Evolutionary conservation across 2,329 filamentous ascomycete genomes (phyloP).

Genomic region (Sordariomycetes sp.): DNA sequence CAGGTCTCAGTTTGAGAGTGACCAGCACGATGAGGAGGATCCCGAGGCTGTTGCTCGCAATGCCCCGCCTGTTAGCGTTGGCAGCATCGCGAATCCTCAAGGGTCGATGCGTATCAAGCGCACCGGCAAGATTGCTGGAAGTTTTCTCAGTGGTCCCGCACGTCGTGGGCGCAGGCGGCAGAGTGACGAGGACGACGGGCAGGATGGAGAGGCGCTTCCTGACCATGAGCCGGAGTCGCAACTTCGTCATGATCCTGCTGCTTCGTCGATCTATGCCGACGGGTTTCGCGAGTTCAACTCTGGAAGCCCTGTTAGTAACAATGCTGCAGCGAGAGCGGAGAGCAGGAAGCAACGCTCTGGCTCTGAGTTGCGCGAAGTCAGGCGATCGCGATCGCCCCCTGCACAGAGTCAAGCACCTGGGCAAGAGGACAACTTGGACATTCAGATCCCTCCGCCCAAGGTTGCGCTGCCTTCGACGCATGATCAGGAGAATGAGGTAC

Average conservation of each 20-base stretch:
- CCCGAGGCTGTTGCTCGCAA: constrained; percentile 37
- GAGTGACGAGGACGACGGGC: constrained; percentile 56
- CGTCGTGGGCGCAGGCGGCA: constrained; percentile 61
- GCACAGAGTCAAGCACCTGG: neutral
- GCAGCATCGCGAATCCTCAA: constrained; percentile 35
- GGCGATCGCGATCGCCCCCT: constrained; percentile 13
- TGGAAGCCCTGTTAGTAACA: constrained; percentile 48
- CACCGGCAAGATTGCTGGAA: constrained; percentile 64
- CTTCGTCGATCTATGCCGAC: constrained; percentile 32
- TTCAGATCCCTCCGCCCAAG: constrained; percentile 1
- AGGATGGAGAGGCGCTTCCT: constrained; percentile 25
- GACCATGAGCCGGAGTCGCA: constrained; percentile 34
- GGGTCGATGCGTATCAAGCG: constrained; percentile 72
- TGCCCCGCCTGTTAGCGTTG: constrained; percentile 24
- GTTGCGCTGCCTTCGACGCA: constrained; percentile 51
- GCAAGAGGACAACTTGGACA: neutral
- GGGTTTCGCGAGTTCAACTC: constrained; percentile 41
- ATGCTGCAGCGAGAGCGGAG: constrained; percentile 29
- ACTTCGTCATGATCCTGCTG: constrained; percentile 24
- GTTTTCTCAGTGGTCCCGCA: constrained; percentile 72
- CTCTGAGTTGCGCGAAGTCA: constrained; percentile 22
- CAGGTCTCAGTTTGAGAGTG: constrained; percentile 26
- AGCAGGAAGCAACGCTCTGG: constrained; percentile 29
- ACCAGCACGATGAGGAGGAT: constrained; percentile 26
- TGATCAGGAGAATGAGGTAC: constrained; percentile 80